These are phyloP conservation scores for Phlyctochytrium arcticum DNA, from an alignment of 192 early-diverging fungal genomes.

Conservation along the genomic window DNA sequence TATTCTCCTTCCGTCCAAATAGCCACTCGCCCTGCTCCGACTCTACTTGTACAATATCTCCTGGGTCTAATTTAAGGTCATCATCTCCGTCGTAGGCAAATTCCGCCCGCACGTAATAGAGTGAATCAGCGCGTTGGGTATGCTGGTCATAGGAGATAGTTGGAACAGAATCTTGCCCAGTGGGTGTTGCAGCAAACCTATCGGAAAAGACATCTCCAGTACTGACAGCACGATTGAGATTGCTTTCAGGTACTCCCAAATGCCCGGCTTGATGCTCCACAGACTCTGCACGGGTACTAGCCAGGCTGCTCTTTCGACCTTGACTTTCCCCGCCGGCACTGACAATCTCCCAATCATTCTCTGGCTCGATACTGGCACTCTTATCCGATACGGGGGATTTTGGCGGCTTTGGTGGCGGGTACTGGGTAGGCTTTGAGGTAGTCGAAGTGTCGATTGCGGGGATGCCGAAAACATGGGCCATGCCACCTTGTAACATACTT, in stretches of 20 bases:
- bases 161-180: not conserved
- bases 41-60: conserved; percentile 54
- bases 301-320: not conserved
- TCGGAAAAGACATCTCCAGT: conserved; percentile 19
- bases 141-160: too few species aligned
- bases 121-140: not conserved
- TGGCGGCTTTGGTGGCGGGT: too few species aligned
- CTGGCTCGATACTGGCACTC: not conserved
- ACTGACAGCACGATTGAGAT: not conserved
- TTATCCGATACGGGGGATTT: not conserved
- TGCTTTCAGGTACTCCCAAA: not conserved
- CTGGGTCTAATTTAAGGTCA: conserved; percentile 48
- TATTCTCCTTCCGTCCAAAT: conserved; percentile 42
- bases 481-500: conserved; percentile 21
- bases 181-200: conserved; percentile 1
- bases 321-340: not conserved
- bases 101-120: conserved; percentile 36
- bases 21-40: conserved; percentile 67
- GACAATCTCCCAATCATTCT: not conserved
- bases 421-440: too few species aligned
- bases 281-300: not conserved
- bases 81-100: conserved; percentile 53
- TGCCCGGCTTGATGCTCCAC: too few species aligned
- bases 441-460: not conserved
- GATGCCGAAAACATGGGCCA: conserved; percentile 22